Percentiles rank a stretch among this genome's conserved stretches.
Conservation (phyloP, 257 asterid genomes). For the Vinca minor region DNA sequence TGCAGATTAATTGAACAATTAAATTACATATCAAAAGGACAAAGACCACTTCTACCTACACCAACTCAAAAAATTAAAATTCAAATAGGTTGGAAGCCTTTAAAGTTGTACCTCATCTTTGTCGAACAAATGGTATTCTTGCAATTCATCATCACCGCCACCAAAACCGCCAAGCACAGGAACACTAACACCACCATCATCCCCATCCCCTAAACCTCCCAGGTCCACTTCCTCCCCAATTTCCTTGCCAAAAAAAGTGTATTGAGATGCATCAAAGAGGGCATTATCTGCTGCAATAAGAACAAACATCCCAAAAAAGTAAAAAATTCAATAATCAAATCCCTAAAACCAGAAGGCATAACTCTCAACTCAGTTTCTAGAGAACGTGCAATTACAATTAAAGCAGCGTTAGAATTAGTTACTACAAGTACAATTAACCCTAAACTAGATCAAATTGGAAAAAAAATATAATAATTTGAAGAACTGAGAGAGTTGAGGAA, state of each 20-base stretch:
- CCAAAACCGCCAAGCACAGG: constrained; percentile 43
- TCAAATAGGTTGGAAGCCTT: neutral
- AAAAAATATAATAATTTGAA: neutral
- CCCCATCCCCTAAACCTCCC: constrained; percentile 69
- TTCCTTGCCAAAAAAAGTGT: constrained; percentile 73
- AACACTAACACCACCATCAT: constrained; percentile 27
- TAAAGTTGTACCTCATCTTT: constrained; percentile 59
- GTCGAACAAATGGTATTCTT: constrained; percentile 70
- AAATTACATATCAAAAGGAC: too few species aligned
- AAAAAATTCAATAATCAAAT: neutral
- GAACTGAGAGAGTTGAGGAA: constrained; percentile 4
- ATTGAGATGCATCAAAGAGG: constrained; percentile 74
- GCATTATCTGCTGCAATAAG: constrained; percentile 50
- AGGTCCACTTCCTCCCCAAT: constrained; percentile 50
- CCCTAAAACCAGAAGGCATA: neutral
- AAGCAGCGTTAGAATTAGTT: neutral
- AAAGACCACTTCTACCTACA: neutral
- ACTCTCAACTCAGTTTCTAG: too few species aligned
- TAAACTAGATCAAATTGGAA: constrained; percentile 13
- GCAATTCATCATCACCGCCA: constrained; percentile 48
- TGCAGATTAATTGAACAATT: too few species aligned
- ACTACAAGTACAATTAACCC: neutral
- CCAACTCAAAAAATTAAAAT: too few species aligned
- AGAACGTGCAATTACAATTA: neutral
- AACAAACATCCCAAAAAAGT: neutral